Evolutionary conservation across 140 eudicot genomes (phyloP).

Genomic region (Senecio squalidus): DNA sequence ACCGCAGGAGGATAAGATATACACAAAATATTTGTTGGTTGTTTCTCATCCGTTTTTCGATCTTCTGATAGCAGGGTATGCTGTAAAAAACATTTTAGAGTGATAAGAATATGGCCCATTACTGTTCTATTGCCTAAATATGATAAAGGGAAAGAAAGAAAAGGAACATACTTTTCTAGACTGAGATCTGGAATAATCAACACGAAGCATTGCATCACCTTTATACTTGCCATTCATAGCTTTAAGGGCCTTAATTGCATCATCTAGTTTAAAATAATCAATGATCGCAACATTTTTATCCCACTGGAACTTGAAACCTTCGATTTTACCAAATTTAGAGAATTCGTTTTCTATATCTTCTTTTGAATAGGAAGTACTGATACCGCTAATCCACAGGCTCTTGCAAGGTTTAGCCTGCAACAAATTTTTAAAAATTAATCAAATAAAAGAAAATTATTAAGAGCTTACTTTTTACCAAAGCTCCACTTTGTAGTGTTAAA

Average conservation of each 20-base stretch:
- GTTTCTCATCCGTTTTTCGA: conserved; percentile 29
- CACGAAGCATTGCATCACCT: conserved; percentile 58
- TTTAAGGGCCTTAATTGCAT: conserved; percentile 72
- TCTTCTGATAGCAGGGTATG: conserved; percentile 28
- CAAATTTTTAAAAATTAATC: neutral
- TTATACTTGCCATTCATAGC: conserved; percentile 50
- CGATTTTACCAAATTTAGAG: conserved; percentile 56
- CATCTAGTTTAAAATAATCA: conserved; percentile 54
- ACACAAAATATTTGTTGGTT: conserved; percentile 51
- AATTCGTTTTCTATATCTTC: conserved; percentile 68
- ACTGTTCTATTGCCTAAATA: neutral
- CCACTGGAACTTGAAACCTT: conserved; percentile 56
- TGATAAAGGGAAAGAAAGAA: neutral
- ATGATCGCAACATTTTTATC: conserved; percentile 56
- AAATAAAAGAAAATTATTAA: neutral
- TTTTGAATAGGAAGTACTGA: conserved; percentile 50
- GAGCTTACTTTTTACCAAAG: no score
- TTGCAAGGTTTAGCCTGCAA: conserved; percentile 77
- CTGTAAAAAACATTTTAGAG: conserved; percentile 21
- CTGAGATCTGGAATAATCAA: conserved; percentile 65
- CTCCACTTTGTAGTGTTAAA: no score
- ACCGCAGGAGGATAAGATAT: conserved; percentile 61
- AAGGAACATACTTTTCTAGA: conserved; percentile 51
- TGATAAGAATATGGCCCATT: conserved; percentile 1
- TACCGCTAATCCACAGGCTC: conserved; percentile 75